Base-by-base conservation (phyloP, 495 filamentous ascomycete species). In the Viridothelium virens region DNA sequence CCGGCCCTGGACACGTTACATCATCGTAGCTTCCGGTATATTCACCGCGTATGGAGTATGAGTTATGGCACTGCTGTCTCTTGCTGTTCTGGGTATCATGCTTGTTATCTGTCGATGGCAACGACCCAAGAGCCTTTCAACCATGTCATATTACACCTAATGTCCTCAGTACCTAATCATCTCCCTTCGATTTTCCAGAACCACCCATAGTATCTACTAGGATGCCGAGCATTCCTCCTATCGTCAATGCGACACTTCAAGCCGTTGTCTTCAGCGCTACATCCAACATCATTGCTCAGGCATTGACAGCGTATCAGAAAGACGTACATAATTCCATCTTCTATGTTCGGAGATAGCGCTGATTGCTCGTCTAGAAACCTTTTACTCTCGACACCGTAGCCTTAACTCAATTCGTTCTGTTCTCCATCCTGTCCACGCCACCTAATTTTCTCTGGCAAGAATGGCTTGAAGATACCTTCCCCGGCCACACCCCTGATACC, bases 361-460 rank as follows among this genome's bases (percentile, higher is more conserved):
- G 36, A 41, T 50, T 41, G 34, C 10, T 16, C n/a, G 11, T n/a
- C 44, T 70, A 89, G 86, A 77, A 64, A 62, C 74, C 83, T 18
- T 71, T 84, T 47, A 69, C 74, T 9, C 75, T 95, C 66, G 83
- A 91, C 77, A 78, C 75, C 65, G 72, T 80, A 12, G 85, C 88
- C 1, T 76, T 96, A 61, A 75, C 92, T 70, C 89, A 92, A 74
- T 97, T 96, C 76, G 73, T 89, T 65, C 72, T 91, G 61, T 97
- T 88, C 79, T 81, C 86, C 61, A 73, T 91, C 37, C 69, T 97
- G 62, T 89, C 83, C 71, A 86, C 88, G 16, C 93, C 94, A 3
- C 88, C 89, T 31, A 97, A 97, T 77, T 89, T 91, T 76, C 77
- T 89, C 70, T 98, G 92, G 92, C 91, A 90, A 74, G 79, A 74